phyloP scores from a whole-genome alignment of 768 basidiomycete species.

The Candolleomyces aberdarensis region DNA sequence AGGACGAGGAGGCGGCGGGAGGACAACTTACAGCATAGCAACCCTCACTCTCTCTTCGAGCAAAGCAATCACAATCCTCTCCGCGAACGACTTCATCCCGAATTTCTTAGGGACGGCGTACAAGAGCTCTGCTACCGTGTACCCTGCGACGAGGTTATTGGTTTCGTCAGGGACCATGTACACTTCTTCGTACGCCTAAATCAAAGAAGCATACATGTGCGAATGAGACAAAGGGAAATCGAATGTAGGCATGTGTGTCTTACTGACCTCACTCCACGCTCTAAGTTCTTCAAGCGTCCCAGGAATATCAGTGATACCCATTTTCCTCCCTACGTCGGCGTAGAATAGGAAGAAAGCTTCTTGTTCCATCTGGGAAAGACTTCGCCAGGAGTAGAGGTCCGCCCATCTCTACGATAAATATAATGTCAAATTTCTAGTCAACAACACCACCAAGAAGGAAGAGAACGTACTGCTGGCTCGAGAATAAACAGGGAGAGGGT shows the following conservation, averaged over 20 bases:
- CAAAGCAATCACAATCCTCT: conserved; percentile 31
- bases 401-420: conserved; percentile 7
- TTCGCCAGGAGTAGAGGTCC: conserved; percentile 33
- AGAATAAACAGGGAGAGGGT: not conserved
- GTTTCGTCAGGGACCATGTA: conserved; percentile 40
- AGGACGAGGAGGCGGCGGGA: not conserved
- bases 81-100: conserved; percentile 34
- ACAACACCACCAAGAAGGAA: not conserved
- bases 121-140: conserved; percentile 41
- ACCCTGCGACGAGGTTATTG: conserved; percentile 36
- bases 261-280: conserved; percentile 36
- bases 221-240: not conserved
- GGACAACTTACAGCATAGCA: conserved; percentile 42
- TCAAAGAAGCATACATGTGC: not conserved
- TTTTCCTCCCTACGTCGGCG: conserved; percentile 42
- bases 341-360: conserved; percentile 43
- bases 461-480: conserved; percentile 19
- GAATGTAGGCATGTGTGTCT: not conserved
- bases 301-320: conserved; percentile 48
- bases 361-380: conserved; percentile 40
- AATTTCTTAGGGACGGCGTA: conserved; percentile 32
- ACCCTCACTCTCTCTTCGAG: conserved; percentile 43
- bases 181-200: conserved; percentile 38
- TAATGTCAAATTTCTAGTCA: not conserved
- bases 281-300: conserved; percentile 32